Conservation (phyloP, 2,329 filamentous ascomycete genomes). For the Fusarium oxysporum region DNA sequence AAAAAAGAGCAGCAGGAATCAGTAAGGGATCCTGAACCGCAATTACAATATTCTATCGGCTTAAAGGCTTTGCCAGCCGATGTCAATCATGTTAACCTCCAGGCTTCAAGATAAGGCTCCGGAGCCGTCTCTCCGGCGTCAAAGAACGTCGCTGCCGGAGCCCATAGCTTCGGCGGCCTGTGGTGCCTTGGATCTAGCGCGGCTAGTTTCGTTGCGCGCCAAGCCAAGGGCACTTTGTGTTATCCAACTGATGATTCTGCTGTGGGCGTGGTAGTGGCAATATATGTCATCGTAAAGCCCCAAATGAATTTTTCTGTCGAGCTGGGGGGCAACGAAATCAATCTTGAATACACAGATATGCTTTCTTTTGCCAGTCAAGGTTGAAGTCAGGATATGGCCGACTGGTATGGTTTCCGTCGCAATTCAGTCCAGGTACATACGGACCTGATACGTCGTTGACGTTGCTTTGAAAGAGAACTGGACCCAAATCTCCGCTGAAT, state of each 20-base stretch:
- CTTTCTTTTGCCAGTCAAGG: background rate
- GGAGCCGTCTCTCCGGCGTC: background rate
- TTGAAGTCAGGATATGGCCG: background rate
- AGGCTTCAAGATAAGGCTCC: background rate
- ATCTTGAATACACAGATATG: background rate
- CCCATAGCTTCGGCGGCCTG: constrained; percentile 9
- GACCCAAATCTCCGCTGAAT: background rate
- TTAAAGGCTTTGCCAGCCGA: background rate
- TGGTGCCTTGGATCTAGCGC: constrained; percentile 2
- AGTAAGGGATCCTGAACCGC: background rate
- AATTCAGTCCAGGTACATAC: background rate
- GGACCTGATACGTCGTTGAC: background rate
- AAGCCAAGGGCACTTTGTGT: constrained; percentile 7
- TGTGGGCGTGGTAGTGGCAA: constrained; percentile 12
- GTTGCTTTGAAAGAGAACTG: background rate
- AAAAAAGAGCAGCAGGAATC: background rate
- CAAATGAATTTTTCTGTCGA: background rate
- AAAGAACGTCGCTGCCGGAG: background rate
- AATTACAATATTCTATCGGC: background rate
- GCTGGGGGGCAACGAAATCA: background rate
- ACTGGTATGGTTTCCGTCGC: background rate
- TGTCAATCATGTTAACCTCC: background rate
- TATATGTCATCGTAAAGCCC: constrained; percentile 1
- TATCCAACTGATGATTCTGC: constrained; percentile 2
- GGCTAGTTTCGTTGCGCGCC: constrained; percentile 5